Conservation (phyloP, 176 grass and related monocot species). For the Aegilops speltoides region DNA sequence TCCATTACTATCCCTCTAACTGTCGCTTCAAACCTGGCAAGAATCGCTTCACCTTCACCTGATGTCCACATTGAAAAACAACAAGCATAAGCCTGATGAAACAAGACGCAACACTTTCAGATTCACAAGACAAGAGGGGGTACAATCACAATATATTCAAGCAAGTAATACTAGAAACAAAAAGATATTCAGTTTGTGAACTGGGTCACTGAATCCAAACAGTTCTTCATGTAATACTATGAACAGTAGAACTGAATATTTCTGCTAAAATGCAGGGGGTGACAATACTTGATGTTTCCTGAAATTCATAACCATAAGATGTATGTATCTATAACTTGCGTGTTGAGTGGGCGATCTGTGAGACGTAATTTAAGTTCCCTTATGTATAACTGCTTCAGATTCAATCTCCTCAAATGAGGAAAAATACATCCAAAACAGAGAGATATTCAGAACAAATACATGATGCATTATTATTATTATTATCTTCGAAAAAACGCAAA, state of each 20-base stretch:
- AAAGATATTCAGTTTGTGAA: too few relatives aligned
- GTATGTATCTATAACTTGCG: not conserved
- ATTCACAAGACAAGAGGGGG: too few relatives aligned
- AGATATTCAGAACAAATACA: not conserved
- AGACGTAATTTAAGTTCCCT: not conserved
- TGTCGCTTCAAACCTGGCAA: conserved; percentile 71
- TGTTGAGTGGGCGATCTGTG: not conserved
- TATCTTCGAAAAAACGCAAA: too few relatives aligned
- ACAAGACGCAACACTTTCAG: too few relatives aligned
- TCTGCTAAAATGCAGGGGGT: not conserved
- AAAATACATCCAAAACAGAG: not conserved
- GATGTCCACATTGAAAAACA: conserved; percentile 19
- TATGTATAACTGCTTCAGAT: not conserved
- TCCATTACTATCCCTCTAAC: conserved; percentile 59
- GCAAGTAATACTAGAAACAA: too few relatives aligned
- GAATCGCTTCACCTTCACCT: conserved; percentile 81
- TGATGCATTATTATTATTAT: not conserved
- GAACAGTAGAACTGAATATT: too few relatives aligned
- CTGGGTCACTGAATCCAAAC: too few relatives aligned
- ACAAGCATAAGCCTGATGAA: not conserved
- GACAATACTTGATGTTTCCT: not conserved
- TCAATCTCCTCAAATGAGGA: not conserved
- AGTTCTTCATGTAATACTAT: too few relatives aligned
- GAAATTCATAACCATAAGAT: not conserved
- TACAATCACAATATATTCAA: too few relatives aligned